Conservation (phyloP, 345 rosid species). For the Conringia planisiliqua region DNA sequence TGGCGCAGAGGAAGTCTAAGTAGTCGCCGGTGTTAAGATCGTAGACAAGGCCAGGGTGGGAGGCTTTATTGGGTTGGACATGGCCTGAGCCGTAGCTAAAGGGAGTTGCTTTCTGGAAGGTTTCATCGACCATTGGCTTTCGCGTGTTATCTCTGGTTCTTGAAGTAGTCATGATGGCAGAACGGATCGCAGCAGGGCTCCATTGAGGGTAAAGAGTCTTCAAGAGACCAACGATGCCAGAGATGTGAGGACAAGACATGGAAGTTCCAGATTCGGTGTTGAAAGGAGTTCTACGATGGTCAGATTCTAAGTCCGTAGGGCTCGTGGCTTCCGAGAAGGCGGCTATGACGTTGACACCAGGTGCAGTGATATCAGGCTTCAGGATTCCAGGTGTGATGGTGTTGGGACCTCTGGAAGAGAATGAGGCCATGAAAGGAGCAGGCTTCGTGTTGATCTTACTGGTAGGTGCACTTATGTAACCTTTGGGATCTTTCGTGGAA, state of each 20-base stretch:
- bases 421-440: constrained; percentile 60
- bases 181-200: constrained; percentile 56
- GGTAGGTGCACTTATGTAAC: constrained; percentile 37
- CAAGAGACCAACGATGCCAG: constrained; percentile 52
- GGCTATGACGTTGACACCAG: constrained; percentile 70
- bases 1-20: constrained; percentile 62
- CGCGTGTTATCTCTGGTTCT: constrained; percentile 54
- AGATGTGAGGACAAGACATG: constrained; percentile 62
- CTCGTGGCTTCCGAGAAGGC: constrained; percentile 39
- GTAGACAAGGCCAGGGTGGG: constrained; percentile 69
- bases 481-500: constrained; percentile 45
- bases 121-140: constrained; percentile 43
- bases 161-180: constrained; percentile 65
- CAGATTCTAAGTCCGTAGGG: constrained; percentile 33
- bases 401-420: constrained; percentile 72
- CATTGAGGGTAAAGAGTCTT: constrained; percentile 43
- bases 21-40: constrained; percentile 53
- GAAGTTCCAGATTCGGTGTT: constrained; percentile 49
- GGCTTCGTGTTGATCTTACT: constrained; percentile 34
- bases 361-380: constrained; percentile 87
- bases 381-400: constrained; percentile 53
- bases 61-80: constrained; percentile 68
- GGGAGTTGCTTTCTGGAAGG: constrained; percentile 44
- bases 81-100: constrained; percentile 68
- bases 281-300: constrained; percentile 43